Conservation (phyloP, 2,329 filamentous ascomycete genomes). For the Colletotrichum cordylinicola region DNA sequence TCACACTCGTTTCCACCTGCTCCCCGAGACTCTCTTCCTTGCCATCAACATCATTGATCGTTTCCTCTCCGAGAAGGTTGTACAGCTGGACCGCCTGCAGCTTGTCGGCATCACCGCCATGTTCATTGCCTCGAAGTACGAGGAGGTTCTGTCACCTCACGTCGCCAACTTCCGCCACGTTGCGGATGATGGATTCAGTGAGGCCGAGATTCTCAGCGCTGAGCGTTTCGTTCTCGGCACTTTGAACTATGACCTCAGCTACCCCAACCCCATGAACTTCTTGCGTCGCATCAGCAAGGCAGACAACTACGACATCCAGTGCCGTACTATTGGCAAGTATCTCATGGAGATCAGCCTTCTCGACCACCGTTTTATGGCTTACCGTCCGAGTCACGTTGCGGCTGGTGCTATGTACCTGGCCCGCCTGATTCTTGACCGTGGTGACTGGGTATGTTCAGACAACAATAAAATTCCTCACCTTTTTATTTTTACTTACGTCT, state of each 20-base stretch:
- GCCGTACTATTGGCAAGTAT: constrained; percentile 96
- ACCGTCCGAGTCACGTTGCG: constrained; percentile 87
- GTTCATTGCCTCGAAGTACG: constrained; percentile 99
- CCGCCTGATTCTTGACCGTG: constrained; percentile 87
- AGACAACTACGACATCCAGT: constrained; percentile 99
- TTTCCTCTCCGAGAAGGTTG: constrained; percentile 93
- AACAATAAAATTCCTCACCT: not conserved
- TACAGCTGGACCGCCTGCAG: constrained; percentile 94
- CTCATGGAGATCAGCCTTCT: constrained; percentile 96
- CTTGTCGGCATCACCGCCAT: constrained; percentile 97
- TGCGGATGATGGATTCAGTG: constrained; percentile 94
- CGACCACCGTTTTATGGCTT: constrained; percentile 91
- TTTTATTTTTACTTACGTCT: constrained; percentile 32
- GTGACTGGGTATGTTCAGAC: constrained; percentile 77
- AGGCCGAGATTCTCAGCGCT: constrained; percentile 95
- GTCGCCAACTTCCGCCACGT: constrained; percentile 97
- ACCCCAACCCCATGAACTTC: constrained; percentile 99
- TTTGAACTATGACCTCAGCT: constrained; percentile 96
- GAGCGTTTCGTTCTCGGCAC: constrained; percentile 92
- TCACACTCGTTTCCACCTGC: constrained; percentile 92
- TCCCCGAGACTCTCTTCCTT: constrained; percentile 95
- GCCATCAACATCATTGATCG: constrained; percentile 98
- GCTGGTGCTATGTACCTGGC: constrained; percentile 95
- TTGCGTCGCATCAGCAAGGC: constrained; percentile 98
- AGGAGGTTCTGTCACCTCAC: constrained; percentile 96